Percentiles rank a stretch among this genome's conserved stretches.
phyloP scores from a whole-genome alignment of 1,139 yeast species.

The Suhomyces bokatorum region DNA sequence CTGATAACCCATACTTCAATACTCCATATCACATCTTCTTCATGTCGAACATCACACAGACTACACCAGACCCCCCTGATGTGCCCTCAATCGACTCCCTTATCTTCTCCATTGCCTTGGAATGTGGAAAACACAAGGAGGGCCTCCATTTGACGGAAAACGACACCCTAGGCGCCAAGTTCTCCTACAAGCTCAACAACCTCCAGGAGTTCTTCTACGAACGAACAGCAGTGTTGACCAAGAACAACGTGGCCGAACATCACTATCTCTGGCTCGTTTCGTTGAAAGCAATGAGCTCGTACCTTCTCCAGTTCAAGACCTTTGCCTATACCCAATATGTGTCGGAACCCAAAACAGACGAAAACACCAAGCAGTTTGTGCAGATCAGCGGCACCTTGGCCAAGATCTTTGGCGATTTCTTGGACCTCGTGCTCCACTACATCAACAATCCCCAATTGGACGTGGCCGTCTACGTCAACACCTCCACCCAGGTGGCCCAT shows the following conservation, averaged over 20 bases:
- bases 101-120: constrained; percentile 5
- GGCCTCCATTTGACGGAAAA: constrained; percentile 1
- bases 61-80: constrained; percentile 7
- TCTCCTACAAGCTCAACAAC: constrained; percentile 17
- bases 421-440: constrained; percentile 10
- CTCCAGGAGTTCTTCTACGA: constrained; percentile 25
- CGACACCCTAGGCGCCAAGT: constrained; percentile 8
- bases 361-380: constrained; percentile 4
- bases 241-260: constrained; percentile 16
- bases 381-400: constrained; percentile 10
- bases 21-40: too few species aligned
- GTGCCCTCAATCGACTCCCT: constrained; percentile 2
- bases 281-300: constrained; percentile 15
- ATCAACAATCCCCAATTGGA: constrained; percentile 1
- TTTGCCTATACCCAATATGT: constrained; percentile 13
- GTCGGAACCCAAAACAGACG: constrained; percentile 7
- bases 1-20: background rate
- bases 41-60: constrained; percentile 3
- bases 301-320: constrained; percentile 14
- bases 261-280: constrained; percentile 24
- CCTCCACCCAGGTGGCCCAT: background rate
- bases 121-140: constrained; percentile 5
- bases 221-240: constrained; percentile 16
- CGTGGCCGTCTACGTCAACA: constrained; percentile 1
- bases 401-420: constrained; percentile 16